Base-by-base conservation (phyloP, 768 basidiomycete species). In the Collybia nuda region DNA sequence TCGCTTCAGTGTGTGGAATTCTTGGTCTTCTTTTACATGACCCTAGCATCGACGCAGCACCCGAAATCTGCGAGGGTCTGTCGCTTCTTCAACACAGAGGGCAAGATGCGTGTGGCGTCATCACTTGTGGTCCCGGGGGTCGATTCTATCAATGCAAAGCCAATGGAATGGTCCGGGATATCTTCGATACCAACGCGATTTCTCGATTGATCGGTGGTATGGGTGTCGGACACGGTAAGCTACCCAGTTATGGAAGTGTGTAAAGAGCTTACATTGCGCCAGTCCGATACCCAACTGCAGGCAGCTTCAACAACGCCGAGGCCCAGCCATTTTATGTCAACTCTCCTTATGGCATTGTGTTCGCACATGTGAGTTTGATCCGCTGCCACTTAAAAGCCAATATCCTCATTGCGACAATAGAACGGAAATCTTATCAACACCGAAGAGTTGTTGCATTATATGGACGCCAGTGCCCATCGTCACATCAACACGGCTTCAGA, bases 251-350 rank as follows among this genome's bases (percentile, higher is more conserved):
- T 12, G 37, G 21, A 48, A 44, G 47, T 29, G 56, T 44, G 21
- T 38, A 21, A 35, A 36, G 44, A 17, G 37, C 50, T 37, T 36
- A 53, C 44, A 26, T 42, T 54, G 18, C 40, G 21, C 57, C 6
- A 98, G 97, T 96, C 48, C 85, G 97, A 51, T 98, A 99, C 71
- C 97, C 97, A 8, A 98, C 97, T 53, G 97, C 97, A 47, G 97
- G 97, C 44, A 93, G 93, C 63, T 97, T 93, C 51, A 90, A 94
- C 51, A 90, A 97, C 58, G 88, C 96, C 9, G 97, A 99, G 67
- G 95, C 97, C 6, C 97, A 99, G 65, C 97, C 97, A 1, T 99
- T 99, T 78, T 99, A 99, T 66, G 97, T 99, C 60, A 99, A 99
- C 74, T 96, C 94, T n/a, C 97, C 97, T 2, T 99, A 98, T 67